These are phyloP conservation scores for Silybum marianum DNA, from an alignment of 129 eudicot genomes.

Conservation along the genomic window DNA sequence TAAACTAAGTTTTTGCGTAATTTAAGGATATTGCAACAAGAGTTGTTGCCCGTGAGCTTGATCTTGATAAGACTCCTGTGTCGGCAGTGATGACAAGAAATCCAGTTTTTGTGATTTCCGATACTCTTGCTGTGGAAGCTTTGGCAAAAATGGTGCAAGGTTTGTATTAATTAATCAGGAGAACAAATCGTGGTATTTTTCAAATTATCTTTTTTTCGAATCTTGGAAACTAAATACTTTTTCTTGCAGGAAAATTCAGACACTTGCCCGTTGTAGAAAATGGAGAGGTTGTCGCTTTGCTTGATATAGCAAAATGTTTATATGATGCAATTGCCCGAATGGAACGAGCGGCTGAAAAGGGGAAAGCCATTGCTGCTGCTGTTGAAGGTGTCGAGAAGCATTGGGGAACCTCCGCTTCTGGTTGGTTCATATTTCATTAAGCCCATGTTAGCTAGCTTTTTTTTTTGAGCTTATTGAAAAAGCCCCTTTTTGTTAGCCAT, in stretches of 20 bases:
- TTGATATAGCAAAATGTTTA: conserved; percentile 93
- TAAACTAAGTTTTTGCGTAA: conserved; percentile 11
- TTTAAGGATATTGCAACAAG: conserved; percentile 87
- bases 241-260: conserved; percentile 84
- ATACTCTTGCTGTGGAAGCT: conserved; percentile 96
- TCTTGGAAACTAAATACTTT: conserved; percentile 1
- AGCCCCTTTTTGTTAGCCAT: not conserved
- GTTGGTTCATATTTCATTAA: conserved; percentile 41
- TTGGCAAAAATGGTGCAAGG: conserved; percentile 98
- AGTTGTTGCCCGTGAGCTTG: conserved; percentile 84
- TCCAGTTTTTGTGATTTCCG: conserved; percentile 93
- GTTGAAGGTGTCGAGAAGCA: conserved; percentile 98
- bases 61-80: conserved; percentile 87
- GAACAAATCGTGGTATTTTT: not conserved
- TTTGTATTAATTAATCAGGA: conserved; percentile 23
- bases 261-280: conserved; percentile 95
- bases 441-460: not conserved
- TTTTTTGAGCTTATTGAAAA: not conserved
- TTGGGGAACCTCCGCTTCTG: conserved; percentile 86
- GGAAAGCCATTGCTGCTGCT: conserved; percentile 98
- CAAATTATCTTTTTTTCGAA: not conserved
- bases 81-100: conserved; percentile 91
- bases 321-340: conserved; percentile 96
- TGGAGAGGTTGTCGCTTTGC: conserved; percentile 93
- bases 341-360: conserved; percentile 99